Evolutionary conservation across 208 protist genomes (phyloP).

Genomic region (Jaenimonas drosophilae): DNA sequence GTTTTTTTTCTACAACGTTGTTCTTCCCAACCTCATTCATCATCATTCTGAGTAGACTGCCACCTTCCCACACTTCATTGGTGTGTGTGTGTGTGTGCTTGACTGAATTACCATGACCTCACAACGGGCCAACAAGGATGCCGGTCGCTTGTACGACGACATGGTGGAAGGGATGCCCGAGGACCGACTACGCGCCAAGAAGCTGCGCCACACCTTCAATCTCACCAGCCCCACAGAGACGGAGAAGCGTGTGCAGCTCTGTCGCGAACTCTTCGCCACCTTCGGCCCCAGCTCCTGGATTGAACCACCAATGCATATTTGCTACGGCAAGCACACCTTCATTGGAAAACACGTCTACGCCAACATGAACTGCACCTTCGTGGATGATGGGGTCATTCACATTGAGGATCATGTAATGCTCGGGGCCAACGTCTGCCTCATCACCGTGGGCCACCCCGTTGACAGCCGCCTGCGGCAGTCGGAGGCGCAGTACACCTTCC

Average conservation of each 20-base stretch:
- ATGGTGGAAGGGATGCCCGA: no score
- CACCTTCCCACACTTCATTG: no score
- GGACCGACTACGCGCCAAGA: no score
- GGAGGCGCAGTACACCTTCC: slow-evolving; percentile 19
- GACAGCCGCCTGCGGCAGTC: slow-evolving; percentile 13
- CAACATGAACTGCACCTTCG: slow-evolving; percentile 54
- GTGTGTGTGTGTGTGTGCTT: no score
- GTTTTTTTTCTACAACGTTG: no score
- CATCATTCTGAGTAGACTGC: no score
- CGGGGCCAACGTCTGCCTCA: slow-evolving; percentile 51
- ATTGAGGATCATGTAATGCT: slow-evolving; percentile 53
- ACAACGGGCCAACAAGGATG: no score
- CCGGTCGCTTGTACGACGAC: no score
- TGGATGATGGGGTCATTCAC: slow-evolving; percentile 50
- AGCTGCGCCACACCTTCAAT: not conserved
- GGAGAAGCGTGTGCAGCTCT: not conserved
- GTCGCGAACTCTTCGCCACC: not conserved
- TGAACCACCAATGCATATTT: slow-evolving; percentile 44
- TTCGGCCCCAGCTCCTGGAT: not conserved
- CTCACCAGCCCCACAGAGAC: not conserved
- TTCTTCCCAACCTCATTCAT: no score
- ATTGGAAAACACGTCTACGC: slow-evolving; percentile 47
- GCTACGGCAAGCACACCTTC: slow-evolving; percentile 67
- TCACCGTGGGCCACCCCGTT: slow-evolving; percentile 67
- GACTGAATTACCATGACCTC: no score